Conservation (phyloP, 164 flowering plant genomes). For the Umbilicus rupestris region DNA sequence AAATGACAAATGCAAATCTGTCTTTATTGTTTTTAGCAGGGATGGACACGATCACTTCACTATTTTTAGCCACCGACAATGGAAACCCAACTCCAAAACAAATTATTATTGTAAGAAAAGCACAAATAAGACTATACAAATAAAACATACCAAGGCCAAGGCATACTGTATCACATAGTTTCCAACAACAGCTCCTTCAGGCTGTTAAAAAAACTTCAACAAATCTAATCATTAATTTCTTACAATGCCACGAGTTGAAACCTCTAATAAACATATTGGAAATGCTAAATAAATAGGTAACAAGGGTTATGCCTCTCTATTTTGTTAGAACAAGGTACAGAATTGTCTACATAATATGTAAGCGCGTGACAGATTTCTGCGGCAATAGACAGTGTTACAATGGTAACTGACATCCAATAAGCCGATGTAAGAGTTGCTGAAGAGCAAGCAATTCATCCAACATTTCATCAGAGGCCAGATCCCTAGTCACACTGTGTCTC, state of each 20-base stretch:
- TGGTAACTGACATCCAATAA: conserved; percentile 90
- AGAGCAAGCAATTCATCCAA: conserved; percentile 93
- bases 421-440: conserved; percentile 87
- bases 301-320: too few relatives aligned
- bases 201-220: conserved; percentile 43
- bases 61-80: background rate
- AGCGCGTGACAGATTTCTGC: background rate
- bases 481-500: conserved; percentile 90
- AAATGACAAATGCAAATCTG: background rate
- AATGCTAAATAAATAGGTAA: background rate
- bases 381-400: conserved; percentile 7
- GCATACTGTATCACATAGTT: conserved; percentile 92
- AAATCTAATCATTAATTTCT: conserved; percentile 6
- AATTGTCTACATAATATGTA: background rate
- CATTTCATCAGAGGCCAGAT: conserved; percentile 70
- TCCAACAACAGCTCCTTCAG: conserved; percentile 87
- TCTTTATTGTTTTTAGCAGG: too few relatives aligned
- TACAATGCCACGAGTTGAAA: background rate
- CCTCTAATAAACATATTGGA: background rate
- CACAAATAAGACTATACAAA: background rate
- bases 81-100: background rate
- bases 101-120: background rate
- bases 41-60: background rate
- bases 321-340: background rate
- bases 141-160: conserved; percentile 68